These are phyloP conservation scores for Penicillium paxilli DNA, from an alignment of 495 filamentous ascomycete species.

Conservation along the genomic window DNA sequence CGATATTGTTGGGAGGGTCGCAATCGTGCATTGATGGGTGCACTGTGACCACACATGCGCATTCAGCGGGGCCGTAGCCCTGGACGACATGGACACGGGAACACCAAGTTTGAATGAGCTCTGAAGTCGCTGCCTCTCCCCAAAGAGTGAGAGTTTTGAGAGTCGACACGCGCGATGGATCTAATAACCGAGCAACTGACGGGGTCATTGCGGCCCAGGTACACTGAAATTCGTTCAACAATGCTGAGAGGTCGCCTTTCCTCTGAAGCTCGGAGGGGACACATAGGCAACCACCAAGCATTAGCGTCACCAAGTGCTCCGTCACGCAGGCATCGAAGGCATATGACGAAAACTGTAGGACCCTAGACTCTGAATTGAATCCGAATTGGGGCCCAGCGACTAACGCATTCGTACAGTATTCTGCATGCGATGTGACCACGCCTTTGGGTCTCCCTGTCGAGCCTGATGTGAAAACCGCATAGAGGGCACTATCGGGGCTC, in stretches of 20 bases:
- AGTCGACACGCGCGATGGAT: no score
- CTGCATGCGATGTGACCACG: constrained; percentile 24
- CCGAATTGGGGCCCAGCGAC: constrained; percentile 2
- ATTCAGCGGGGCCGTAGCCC: no score
- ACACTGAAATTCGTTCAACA: no score
- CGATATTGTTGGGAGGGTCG: no score
- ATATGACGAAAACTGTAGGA: constrained; percentile 46
- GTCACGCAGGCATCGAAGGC: constrained; percentile 43
- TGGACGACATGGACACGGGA: no score
- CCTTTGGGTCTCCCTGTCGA: constrained; percentile 41
- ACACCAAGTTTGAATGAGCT: no score
- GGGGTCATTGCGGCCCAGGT: no score
- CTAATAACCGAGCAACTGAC: no score
- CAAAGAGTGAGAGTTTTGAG: no score
- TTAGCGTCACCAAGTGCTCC: constrained; percentile 40
- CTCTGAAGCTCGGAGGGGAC: constrained; percentile 24
- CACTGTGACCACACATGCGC: no score
- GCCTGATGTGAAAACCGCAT: constrained; percentile 29
- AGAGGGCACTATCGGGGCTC: background rate
- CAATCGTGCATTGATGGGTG: no score
- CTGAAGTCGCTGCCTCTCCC: no score
- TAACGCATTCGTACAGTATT: constrained; percentile 4
- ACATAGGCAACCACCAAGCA: constrained; percentile 39
- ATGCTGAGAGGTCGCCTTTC: background rate
- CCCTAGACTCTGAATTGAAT: constrained; percentile 40